Base-by-base conservation (phyloP, 1,139 yeast species). In the Kluyveromyces sp. region DNA sequence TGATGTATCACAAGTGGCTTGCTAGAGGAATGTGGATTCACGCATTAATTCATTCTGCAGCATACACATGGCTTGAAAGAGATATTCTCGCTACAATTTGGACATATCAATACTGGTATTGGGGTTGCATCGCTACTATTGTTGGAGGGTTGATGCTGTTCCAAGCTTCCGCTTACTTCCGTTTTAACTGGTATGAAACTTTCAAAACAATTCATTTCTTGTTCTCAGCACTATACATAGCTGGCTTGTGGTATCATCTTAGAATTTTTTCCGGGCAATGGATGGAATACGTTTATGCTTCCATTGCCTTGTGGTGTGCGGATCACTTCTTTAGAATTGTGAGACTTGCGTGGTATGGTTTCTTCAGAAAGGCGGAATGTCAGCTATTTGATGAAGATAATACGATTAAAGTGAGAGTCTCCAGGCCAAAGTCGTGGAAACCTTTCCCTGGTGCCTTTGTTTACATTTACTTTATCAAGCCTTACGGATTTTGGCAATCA, bases 271-370 rank as follows among this genome's bases (percentile, higher is more conserved):
- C 65, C 0, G 63, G 65, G 36, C 59, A 57, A 8, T 58, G 61
- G 13, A 63, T 67, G 33, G 71, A 66, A 0, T 77, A 67, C 52
- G 64, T 66, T 39, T 68, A 68, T 54, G 75, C 81, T n/a, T 69
- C 79, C 26, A 63, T 71, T 46, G 85, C 82, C 1, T 63, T 80
- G 16, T 82, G 88, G 88, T 68, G 60, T 2, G 74, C 78, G 51
- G 89, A 80, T 57, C 68, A 83, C 54, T 55, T 69, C n/a, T 57
- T 70, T 6, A 70, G 88, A 60, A 30, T 77, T 3, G 65, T 52
- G 9, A 69, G 84, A 54, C 62, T 79, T 47, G 49, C 54, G 2
- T 41, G 53, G 4, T 77, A 75, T 59, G 85, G 85, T 12, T 55
- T 71, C 6, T 22, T 70, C 28, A 65, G 65, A 53, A 63, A 64